A percentile compares a stretch with the other conserved stretches of the same genome.
Evolutionary conservation across 208 protist species (phyloP).

Genomic region (Acanthamoeba royreba): DNA sequence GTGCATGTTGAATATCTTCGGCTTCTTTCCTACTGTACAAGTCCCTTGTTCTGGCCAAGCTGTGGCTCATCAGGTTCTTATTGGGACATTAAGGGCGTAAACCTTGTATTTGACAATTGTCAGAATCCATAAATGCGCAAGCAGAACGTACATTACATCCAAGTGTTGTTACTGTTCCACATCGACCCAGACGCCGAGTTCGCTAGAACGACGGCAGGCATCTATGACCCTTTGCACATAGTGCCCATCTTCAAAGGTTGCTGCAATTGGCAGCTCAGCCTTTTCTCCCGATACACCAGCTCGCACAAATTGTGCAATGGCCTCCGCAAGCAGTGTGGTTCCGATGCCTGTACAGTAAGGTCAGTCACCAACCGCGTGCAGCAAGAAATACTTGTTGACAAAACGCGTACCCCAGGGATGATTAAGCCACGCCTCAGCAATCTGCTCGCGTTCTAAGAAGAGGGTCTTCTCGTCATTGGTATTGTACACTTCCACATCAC

Average conservation of each 20-base stretch:
- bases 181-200: neutral
- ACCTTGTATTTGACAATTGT: too few species aligned
- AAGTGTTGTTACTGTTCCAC: neutral
- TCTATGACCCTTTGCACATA: constrained; percentile 61
- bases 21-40: too few species aligned
- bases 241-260: constrained; percentile 55
- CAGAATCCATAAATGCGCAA: too few species aligned
- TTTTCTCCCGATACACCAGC: neutral
- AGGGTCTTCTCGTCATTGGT: neutral
- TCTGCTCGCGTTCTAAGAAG: neutral
- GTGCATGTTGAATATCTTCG: too few species aligned
- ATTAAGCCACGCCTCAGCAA: neutral
- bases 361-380: neutral
- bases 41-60: too few species aligned
- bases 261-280: neutral
- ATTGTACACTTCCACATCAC: neutral
- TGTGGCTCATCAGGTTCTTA: too few species aligned
- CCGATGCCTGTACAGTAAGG: neutral
- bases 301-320: constrained; percentile 11
- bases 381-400: neutral
- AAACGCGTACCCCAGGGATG: neutral
- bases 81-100: too few species aligned
- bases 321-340: neutral
- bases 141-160: too few species aligned
- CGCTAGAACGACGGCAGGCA: neutral